Base-by-base conservation (phyloP, 2,329 filamentous ascomycete genomes). In the Colletotrichum agaves region DNA sequence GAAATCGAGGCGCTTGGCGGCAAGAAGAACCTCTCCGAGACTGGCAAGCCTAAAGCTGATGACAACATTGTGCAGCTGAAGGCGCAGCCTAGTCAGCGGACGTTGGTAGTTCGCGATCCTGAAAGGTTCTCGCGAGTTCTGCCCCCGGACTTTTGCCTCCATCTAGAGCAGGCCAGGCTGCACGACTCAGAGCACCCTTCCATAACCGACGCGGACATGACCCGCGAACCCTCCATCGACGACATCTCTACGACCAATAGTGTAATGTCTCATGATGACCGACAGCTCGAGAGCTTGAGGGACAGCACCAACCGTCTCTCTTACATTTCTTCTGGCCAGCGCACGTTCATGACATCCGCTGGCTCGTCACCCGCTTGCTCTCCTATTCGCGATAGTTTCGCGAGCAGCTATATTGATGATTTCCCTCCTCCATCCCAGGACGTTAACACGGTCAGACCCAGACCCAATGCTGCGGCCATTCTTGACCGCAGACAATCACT, bases 1-100 rank as follows among this genome's bases (percentile, higher is more conserved):
- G 89, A 92, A 73, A 94, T 95, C 58, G 89, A 93, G 72, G 82
- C 83, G 5, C 78, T 92, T 7, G 91, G 91, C 31, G 91, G 91
- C 17, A 90, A 87, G 79, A 90, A 87, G 75, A 82, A 83, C 62
- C 75, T 87, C 23, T 86, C 88, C 0, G 88, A 91, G 74, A 89
- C 85, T 4, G 88, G 87, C 43, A 83, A 79, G 67, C 82, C 83
- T 0, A 85, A 84, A 69, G 67, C 73, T 4, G 82, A 83, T 2
- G 79, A 81, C 35, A 72, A 75, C 11, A 55, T 69, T n/a, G 62
- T 72, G 13, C 73, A 76, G 31, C 70, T 82, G 17, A 78, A 75
- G 61, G 76, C 78, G 33, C 81, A 81, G 57, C 72, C 78, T 7
- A 85, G 81, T 70, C 83, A 85, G 67, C 80, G 82, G 47, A 81